Evolutionary conservation across 2,329 filamentous ascomycete species (phyloP).

Genomic region (Plenodomus lindquistii): DNA sequence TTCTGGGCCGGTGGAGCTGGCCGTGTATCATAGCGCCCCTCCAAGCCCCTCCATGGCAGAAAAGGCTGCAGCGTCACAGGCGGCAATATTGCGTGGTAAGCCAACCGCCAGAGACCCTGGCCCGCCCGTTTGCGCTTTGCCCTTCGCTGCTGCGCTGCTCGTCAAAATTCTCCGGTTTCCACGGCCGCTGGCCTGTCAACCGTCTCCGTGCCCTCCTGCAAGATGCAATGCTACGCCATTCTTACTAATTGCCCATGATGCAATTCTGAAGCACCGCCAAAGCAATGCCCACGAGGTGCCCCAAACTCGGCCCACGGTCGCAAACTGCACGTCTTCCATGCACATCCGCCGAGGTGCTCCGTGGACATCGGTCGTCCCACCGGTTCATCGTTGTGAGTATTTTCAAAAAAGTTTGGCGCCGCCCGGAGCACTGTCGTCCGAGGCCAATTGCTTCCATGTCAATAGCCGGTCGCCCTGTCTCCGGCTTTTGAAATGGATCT

Average conservation of each 20-base stretch:
- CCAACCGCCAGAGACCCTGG: conserved; percentile 4
- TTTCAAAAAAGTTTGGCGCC: neutral
- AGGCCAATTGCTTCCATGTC: neutral
- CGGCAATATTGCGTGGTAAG: conserved; percentile 21
- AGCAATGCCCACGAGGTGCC: neutral
- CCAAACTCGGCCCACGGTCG: neutral
- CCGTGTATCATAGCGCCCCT: conserved; percentile 24
- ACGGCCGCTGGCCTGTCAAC: conserved; percentile 5
- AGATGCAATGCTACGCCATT: neutral
- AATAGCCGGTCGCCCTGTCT: neutral
- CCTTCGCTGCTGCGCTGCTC: conserved; percentile 11
- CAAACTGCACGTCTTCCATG: neutral
- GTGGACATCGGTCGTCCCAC: neutral
- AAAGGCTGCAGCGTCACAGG: conserved; percentile 40
- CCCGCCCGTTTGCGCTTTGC: conserved; percentile 8
- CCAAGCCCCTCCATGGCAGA: conserved; percentile 30
- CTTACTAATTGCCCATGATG: conserved; percentile 4
- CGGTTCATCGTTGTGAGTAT: neutral
- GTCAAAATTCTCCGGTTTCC: neutral
- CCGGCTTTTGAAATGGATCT: neutral
- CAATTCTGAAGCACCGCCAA: neutral
- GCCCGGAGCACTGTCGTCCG: neutral
- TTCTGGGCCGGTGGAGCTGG: conserved; percentile 19
- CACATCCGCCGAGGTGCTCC: neutral
- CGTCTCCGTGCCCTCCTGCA: conserved; percentile 6